These are phyloP conservation scores for Gracilaria domingensis DNA, from an alignment of 23 red algal genomes.

Conservation along the genomic window DNA sequence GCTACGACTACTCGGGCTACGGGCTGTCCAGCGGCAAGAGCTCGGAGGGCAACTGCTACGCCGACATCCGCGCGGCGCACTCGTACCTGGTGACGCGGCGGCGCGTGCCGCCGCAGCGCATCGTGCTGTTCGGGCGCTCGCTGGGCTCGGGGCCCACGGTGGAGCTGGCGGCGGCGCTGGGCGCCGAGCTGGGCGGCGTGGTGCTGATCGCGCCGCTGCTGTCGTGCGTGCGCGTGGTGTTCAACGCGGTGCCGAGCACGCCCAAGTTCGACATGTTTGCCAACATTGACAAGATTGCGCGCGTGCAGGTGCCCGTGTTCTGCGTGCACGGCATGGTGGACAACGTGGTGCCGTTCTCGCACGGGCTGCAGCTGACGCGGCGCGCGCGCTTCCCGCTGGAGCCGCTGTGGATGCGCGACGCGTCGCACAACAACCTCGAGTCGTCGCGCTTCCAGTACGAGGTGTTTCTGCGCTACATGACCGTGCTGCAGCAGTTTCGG, in stretches of 20 bases:
- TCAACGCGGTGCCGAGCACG: conserved; percentile 47
- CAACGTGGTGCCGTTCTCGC: conserved; percentile 75
- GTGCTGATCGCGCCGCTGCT: conserved; percentile 73
- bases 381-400: conserved; percentile 51
- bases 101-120: conserved; percentile 51
- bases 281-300: conserved; percentile 64
- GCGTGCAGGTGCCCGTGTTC: conserved; percentile 70
- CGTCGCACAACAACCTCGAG: conserved; percentile 66
- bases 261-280: conserved; percentile 84
- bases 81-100: conserved; percentile 25
- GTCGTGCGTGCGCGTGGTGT: conserved; percentile 72
- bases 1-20: conserved; percentile 74
- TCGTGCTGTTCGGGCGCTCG: conserved; percentile 78
- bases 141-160: conserved; percentile 81
- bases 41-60: conserved; percentile 70
- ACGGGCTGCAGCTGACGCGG: conserved; percentile 42
- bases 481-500: conserved; percentile 43
- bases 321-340: conserved; percentile 85
- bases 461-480: conserved; percentile 49
- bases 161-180: conserved; percentile 54
- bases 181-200: conserved; percentile 52
- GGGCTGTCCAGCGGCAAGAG: conserved; percentile 60
- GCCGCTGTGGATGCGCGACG: conserved; percentile 62
- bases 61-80: conserved; percentile 72
- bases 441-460: conserved; percentile 56